phyloP scores from a whole-genome alignment of 768 basidiomycete species.

The Xerocomellus chrysenteron region DNA sequence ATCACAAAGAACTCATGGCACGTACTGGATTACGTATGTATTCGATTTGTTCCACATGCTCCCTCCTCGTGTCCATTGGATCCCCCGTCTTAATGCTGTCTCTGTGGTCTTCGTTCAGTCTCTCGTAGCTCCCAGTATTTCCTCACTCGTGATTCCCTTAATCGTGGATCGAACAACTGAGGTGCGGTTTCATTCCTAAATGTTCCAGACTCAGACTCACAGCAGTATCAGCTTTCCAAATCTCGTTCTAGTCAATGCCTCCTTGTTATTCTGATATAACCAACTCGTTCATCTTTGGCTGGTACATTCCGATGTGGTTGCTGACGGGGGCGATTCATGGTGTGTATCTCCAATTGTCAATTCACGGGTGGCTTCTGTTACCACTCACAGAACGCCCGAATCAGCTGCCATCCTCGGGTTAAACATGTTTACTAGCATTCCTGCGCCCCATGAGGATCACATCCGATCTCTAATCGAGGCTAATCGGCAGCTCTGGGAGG shows the following conservation, averaged over 20 bases:
- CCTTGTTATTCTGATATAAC: not conserved
- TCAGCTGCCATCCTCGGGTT: not conserved
- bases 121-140: not conserved
- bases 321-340: not conserved
- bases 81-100: not conserved
- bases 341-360: not conserved
- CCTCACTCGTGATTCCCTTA: not conserved
- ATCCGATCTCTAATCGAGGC: not conserved
- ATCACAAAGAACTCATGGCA: not conserved
- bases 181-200: not conserved
- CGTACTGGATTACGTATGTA: not conserved
- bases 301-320: not conserved
- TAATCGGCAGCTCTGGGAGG: not conserved
- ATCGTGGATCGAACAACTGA: no score
- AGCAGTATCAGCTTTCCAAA: not conserved
- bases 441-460: not conserved
- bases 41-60: not conserved
- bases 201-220: not conserved
- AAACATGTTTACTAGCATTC: not conserved
- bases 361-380: not conserved
- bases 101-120: not conserved
- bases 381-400: not conserved
- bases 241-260: not conserved
- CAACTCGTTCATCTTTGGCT: not conserved
- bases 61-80: not conserved